Conservation (phyloP, 192 early-diverging fungal genomes). For the Backusella sp. region DNA sequence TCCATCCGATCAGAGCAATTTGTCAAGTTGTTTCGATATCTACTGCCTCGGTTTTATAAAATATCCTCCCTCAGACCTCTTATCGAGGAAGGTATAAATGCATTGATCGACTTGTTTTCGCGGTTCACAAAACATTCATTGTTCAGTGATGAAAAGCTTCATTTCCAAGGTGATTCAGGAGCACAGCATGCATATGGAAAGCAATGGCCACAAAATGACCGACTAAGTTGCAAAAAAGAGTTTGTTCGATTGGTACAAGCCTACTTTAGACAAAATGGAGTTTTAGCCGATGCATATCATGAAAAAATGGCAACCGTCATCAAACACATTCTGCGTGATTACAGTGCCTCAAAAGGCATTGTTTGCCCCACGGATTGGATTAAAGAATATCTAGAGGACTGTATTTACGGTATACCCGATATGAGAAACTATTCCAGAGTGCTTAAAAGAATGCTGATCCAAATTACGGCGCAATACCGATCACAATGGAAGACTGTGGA, state of each 20-base stretch:
- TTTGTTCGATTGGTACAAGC: conserved; percentile 46
- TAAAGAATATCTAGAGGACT: conserved; percentile 45
- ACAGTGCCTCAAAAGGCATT: conserved; percentile 31
- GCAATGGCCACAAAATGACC: conserved; percentile 57
- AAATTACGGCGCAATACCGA: conserved; percentile 30
- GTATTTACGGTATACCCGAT: conserved; percentile 23
- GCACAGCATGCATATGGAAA: conserved; percentile 42
- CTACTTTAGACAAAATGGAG: conserved; percentile 45
- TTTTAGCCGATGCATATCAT: conserved; percentile 42
- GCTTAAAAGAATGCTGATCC: conserved; percentile 23
- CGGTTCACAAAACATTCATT: conserved; percentile 46
- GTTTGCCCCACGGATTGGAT: conserved; percentile 46
- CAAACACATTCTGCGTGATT: conserved; percentile 46
- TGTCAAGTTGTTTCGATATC: conserved; percentile 40
- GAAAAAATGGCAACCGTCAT: conserved; percentile 47
- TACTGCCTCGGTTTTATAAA: conserved; percentile 40
- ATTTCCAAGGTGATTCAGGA: conserved; percentile 5
- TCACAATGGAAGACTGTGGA: conserved; percentile 46
- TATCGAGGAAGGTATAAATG: conserved; percentile 40
- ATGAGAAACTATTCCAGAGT: conserved; percentile 21
- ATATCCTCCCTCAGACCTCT: conserved; percentile 13
- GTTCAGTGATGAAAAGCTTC: conserved; percentile 27
- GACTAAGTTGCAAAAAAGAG: conserved; percentile 52
- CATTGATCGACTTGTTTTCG: conserved; percentile 48
- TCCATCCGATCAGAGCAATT: conserved; percentile 58